Percentiles rank a stretch among this genome's conserved stretches.
These are phyloP conservation scores for Gonapodya sp. DNA, from an alignment of 192 early-diverging fungal genomes.

Conservation along the genomic window DNA sequence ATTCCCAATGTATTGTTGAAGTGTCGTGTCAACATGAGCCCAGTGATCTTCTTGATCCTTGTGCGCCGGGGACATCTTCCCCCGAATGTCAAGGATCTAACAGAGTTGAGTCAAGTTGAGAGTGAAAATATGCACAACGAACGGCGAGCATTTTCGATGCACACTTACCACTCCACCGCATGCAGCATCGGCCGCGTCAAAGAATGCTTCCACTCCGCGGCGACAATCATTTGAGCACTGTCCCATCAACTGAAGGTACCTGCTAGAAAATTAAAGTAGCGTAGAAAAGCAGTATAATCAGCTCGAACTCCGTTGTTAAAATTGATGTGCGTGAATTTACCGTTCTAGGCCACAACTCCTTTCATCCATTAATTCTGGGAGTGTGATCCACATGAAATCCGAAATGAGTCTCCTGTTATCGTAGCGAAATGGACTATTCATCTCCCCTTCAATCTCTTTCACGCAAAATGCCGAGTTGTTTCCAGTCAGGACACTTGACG, in stretches of 20 bases:
- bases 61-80: neutral
- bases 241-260: neutral
- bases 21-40: neutral
- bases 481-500: neutral
- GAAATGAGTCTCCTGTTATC: constrained; percentile 4
- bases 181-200: neutral
- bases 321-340: neutral
- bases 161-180: neutral
- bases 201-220: neutral
- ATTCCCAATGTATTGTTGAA: neutral
- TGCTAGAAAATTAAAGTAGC: neutral
- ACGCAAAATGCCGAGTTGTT: constrained; percentile 1
- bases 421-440: neutral
- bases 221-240: neutral
- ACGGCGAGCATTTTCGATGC: neutral
- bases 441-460: constrained; percentile 1
- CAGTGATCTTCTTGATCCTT: constrained; percentile 1
- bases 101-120: neutral
- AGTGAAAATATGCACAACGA: neutral
- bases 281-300: neutral
- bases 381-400: neutral
- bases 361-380: constrained; percentile 4
- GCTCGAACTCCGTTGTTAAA: neutral
- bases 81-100: constrained; percentile 4
- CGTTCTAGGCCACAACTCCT: neutral